phyloP scores from a whole-genome alignment of 1,284 basidiomycete genomes.

The Dichomitus squalens region DNA sequence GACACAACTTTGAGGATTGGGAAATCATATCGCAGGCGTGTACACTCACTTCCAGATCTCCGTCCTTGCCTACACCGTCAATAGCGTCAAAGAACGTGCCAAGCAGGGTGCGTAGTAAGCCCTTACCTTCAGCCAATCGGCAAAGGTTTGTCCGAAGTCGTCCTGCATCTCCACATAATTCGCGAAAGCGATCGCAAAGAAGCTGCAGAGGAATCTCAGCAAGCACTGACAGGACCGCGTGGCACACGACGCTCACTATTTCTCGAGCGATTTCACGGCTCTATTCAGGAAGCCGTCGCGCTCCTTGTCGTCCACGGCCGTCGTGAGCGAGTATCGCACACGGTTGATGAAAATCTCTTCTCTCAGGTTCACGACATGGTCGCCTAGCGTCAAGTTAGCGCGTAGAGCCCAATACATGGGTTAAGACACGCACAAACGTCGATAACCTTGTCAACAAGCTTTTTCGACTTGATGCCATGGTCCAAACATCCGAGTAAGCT shows the following conservation, averaged over 20 bases:
- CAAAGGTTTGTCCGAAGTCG: constrained; percentile 75
- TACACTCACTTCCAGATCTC: constrained; percentile 90
- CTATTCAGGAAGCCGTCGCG: constrained; percentile 60
- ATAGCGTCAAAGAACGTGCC: not conserved
- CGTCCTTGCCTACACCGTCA: constrained; percentile 63
- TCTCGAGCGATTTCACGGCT: constrained; percentile 75
- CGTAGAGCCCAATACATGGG: not conserved
- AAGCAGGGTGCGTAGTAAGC: not conserved
- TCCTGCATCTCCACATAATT: constrained; percentile 83
- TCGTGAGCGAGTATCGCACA: constrained; percentile 83
- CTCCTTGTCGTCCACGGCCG: constrained; percentile 60
- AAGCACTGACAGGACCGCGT: not conserved
- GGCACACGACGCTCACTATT: constrained; percentile 57
- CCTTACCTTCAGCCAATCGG: constrained; percentile 81
- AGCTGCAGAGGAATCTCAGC: constrained; percentile 46
- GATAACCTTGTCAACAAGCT: constrained; percentile 85
- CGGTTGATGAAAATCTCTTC: constrained; percentile 87
- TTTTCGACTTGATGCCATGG: constrained; percentile 80
- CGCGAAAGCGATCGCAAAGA: constrained; percentile 95
- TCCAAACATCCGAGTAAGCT: constrained; percentile 90
- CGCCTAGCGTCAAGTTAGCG: constrained; percentile 45
- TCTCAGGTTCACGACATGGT: constrained; percentile 88
- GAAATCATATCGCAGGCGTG: not conserved
- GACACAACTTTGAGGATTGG: not conserved
- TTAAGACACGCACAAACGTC: constrained; percentile 75